Base-by-base conservation (phyloP, 176 grass and related monocot genomes). In the Avena sativa region DNA sequence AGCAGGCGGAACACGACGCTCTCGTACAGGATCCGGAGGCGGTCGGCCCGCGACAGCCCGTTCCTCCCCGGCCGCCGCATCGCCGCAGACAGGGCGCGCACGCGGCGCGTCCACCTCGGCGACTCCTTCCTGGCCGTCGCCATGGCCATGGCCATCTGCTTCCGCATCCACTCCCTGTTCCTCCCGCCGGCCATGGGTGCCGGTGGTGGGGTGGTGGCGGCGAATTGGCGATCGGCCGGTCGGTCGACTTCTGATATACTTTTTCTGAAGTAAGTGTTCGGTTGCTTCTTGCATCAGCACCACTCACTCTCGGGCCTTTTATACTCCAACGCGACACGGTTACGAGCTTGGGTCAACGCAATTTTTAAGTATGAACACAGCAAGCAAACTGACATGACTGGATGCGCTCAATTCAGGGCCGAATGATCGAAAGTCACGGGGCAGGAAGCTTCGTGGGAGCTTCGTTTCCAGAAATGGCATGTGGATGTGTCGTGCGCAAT, bases 161-260 rank as follows among this genome's bases (percentile, higher is more conserved):
- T 90, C 36, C 85, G 74, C n/a, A 90, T n/a, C 89, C 80, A 90
- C 3, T 90, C 85, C 14, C 89, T 30, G 13, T 84, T 90, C 85
- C 80, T 87, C 66, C 84, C 85, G 23, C 66, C 80, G 23, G 84
- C 75, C 89, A 87, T 83, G 4, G 6, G 13, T 2, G 67, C 32
- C 2, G 32, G 32, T 34, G 32, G 9, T 8, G 49, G 28, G 25
- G 8, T 12, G 49, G 44, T 4, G 7, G 3, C 4, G 38, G 5
- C 4, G 38, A 38, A 38, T 38, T 38, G 38, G 38, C 38, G 38
- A 28, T 63, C 43, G 66, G 10, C 6, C 43, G 34, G 63, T 4
- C 23, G 47, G 30, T 23, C 19, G 56, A 58, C 70, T 40, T 30
- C 28, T 30, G 28, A 30, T 1, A 30, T 30, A 43, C 40, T 43